Conservation (phyloP, 2,329 filamentous ascomycete species). For the Colletotrichum sansevieriae region DNA sequence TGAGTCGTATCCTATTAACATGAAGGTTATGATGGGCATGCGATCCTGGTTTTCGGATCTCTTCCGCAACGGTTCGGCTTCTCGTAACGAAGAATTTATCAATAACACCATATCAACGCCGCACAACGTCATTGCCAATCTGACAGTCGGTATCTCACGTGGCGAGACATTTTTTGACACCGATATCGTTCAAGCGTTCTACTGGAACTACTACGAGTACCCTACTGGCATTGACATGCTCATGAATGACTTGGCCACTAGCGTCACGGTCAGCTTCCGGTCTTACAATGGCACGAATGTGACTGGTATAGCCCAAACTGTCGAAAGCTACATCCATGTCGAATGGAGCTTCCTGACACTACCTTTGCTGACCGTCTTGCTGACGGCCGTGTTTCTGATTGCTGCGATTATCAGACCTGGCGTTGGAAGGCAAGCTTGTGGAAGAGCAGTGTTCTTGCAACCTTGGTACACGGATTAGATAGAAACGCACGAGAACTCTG, state of each 20-base stretch:
- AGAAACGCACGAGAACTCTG: slow-evolving; percentile 44
- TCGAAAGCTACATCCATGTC: slow-evolving; percentile 51
- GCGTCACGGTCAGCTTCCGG: slow-evolving; percentile 52
- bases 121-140: slow-evolving; percentile 48
- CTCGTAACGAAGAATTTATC: slow-evolving; percentile 45
- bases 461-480: slow-evolving; percentile 53
- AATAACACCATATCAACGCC: slow-evolving; percentile 46
- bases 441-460: slow-evolving; percentile 53
- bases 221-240: slow-evolving; percentile 50
- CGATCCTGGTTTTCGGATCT: slow-evolving; percentile 50
- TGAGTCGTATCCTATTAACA: slow-evolving; percentile 45
- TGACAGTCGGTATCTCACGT: slow-evolving; percentile 50
- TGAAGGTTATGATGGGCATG: slow-evolving; percentile 48
- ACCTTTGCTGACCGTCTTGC: slow-evolving; percentile 49
- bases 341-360: slow-evolving; percentile 53
- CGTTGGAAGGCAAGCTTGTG: slow-evolving; percentile 47
- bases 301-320: slow-evolving; percentile 46
- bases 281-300: slow-evolving; percentile 47
- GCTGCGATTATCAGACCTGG: slow-evolving; percentile 46
- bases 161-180: slow-evolving; percentile 52
- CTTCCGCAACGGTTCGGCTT: slow-evolving; percentile 49
- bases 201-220: slow-evolving; percentile 57
- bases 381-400: slow-evolving; percentile 49
- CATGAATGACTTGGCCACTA: slow-evolving; percentile 51
- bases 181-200: slow-evolving; percentile 55